Evolutionary conservation across 768 basidiomycete genomes (phyloP).

Genomic region (Rhodotorula graminis): DNA sequence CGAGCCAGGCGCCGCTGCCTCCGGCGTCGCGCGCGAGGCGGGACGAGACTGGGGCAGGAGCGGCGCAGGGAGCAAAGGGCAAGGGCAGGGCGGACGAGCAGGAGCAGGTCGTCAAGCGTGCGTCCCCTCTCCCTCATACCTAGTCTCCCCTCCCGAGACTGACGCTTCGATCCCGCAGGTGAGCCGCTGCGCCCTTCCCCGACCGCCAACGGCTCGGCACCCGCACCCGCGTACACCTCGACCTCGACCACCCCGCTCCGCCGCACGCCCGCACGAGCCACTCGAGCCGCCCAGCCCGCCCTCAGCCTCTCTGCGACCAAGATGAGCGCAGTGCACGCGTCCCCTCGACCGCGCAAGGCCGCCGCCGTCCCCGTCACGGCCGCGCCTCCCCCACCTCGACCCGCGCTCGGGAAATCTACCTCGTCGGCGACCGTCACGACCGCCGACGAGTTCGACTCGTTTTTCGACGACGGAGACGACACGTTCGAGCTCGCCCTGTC

Average conservation of each 20-base stretch:
- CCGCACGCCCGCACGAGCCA: not conserved
- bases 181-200: not conserved
- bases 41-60: not conserved
- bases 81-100: not conserved
- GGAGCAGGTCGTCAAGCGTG: not conserved
- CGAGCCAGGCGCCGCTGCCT: not conserved
- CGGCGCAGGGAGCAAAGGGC: not conserved
- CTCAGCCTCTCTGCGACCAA: not conserved
- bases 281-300: not conserved
- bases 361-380: not conserved
- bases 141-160: not conserved
- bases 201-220: not conserved
- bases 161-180: not conserved
- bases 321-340: not conserved
- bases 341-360: not conserved
- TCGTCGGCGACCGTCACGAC: not conserved
- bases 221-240: not conserved
- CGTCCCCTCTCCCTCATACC: not conserved
- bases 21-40: not conserved
- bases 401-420: not conserved
- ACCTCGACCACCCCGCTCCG: not conserved
- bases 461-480: slow-evolving; percentile 9
- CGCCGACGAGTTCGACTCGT: slow-evolving; percentile 7
- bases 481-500: slow-evolving; percentile 19
- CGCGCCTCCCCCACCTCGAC: not conserved